Evolutionary conservation across 139 green algal genomes (phyloP), one percentile per base, ranked within the genome.

Genomic region (Chlamydomonas eustigma): DNA sequence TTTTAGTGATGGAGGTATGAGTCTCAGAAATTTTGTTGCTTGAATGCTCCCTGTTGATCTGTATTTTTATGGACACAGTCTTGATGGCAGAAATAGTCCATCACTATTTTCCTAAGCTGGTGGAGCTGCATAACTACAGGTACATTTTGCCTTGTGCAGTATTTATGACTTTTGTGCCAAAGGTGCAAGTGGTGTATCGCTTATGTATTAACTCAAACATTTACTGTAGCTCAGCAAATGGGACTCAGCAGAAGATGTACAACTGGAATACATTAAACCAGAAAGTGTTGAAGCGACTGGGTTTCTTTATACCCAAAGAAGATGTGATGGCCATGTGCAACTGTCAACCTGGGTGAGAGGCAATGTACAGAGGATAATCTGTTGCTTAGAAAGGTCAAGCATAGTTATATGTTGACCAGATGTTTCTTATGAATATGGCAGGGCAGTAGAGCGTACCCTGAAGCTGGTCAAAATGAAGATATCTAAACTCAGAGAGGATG

Each of bases 41-140:
- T n/a, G n/a, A n/a, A n/a, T n/a, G n/a, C n/a, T n/a, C n/a, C n/a
- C n/a, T n/a, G n/a, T n/a, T n/a, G n/a, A n/a, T 76, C 22, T 74
- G 28, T n/a, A 67, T 6, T 63, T 12, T 65, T 3, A 8, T 1
- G 6, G 32, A 1, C 69, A 77, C 91, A 94, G 94, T 98, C 3
- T 83, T 97, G 18, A 84, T 94, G 64, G 94, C 94, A 12, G 94
- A 98, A 78, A 76, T 96, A 1, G 78, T 97, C 5, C 73, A 86
- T 30, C 81, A 96, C 74, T 97, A 89, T 84, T 92, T 89, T 63
- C 93, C 94, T 2, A 91, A 88, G 76, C 68, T 95, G 4, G 91
- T 98, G 52, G 88, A 98, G 70, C 85, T 98, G 52, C 94, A 98
- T 84, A 98, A 98, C 84, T 98, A 98, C 89, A 95, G 86, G 82